Base-by-base conservation (phyloP, 768 basidiomycete species). In the Xerocomellus chrysenteron region DNA sequence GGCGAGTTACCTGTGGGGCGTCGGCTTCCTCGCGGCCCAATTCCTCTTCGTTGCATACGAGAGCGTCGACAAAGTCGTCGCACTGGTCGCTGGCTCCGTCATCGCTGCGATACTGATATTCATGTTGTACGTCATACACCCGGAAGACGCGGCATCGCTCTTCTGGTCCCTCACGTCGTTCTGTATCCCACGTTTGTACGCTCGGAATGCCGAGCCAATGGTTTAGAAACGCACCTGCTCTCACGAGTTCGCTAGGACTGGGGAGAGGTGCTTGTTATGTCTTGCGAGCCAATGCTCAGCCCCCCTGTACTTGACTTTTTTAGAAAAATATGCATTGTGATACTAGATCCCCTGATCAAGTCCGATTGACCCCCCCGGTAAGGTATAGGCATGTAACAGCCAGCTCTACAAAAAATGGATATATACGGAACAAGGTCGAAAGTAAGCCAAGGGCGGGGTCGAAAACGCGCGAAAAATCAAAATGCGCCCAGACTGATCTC, bases 1-100 rank as follows among this genome's bases (percentile, higher is more conserved):
- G 53, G 76, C 81, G 0, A 65, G 80, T 19, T 78, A 79, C 57
- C 64, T 85, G 35, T 86, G 82, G 80, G 77, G 79, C 28, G 32
- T 76, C 0, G 57, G 58, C 7, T 44, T 71, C 30, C 65, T 75
- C 42, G 61, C 62, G 0, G 52, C 57, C 5, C 76, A 77, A 40
- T 58, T 67, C 24, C 36, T 74, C 17, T 54, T 63, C 13, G 32
- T 65, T 1, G 54, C 53, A 6, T 58, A 58, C 2, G 60, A 59
- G 33, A 56, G 36, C 37, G 42, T 59, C 45, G 47, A 32, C 54
- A 60, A 14, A 36, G 3, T 61, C 4, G 50, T 57, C 11, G 65
- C 59, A 3, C 36, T 70, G 28, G 19, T 55, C 2, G 53, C 59
- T 1, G 65, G 42, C 6, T 54, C 44, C 6, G 39, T 43, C 19